phyloP scores from a whole-genome alignment of 2,329 filamentous ascomycete genomes.

The Blastomyces parvus region DNA sequence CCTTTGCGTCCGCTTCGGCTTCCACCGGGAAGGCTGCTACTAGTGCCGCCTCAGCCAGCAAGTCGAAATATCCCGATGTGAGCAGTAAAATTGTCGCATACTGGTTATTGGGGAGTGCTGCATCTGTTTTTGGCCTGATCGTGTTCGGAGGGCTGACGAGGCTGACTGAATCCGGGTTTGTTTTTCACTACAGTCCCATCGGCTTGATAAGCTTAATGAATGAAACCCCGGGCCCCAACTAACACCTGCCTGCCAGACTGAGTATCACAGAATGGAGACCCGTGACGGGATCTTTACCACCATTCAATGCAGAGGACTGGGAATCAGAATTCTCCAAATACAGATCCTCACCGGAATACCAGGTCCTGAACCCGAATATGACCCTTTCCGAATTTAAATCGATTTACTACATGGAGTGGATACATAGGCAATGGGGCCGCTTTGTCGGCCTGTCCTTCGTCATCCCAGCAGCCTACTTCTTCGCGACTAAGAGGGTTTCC shows the following conservation, averaged over 20 bases:
- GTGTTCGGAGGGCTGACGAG: conserved; percentile 89
- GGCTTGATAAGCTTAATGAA: neutral
- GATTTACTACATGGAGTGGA: conserved; percentile 99
- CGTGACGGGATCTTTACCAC: conserved; percentile 83
- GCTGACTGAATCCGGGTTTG: conserved; percentile 88
- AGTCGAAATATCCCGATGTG: conserved; percentile 46
- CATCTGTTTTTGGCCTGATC: conserved; percentile 92
- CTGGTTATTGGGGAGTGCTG: conserved; percentile 86
- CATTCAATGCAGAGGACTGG: conserved; percentile 71
- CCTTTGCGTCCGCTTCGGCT: conserved; percentile 4
- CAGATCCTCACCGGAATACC: conserved; percentile 83
- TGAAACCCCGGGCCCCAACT: neutral
- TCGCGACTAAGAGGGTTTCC: conserved; percentile 69
- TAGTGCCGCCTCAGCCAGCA: conserved; percentile 19
- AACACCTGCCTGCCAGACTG: conserved; percentile 47
- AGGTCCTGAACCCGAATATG: conserved; percentile 88
- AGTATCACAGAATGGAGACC: conserved; percentile 99
- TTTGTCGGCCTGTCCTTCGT: conserved; percentile 85
- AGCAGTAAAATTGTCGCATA: conserved; percentile 72
- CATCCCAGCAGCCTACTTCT: conserved; percentile 77
- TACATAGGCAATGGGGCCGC: conserved; percentile 87
- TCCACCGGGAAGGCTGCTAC: conserved; percentile 11
- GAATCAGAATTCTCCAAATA: conserved; percentile 90
- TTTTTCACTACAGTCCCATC: neutral
- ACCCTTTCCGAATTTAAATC: conserved; percentile 88